Evolutionary conservation across 1,139 yeast genomes (phyloP), one percentile per base, ranked within the genome.

Genomic region (Oligophagozyma castellii): DNA sequence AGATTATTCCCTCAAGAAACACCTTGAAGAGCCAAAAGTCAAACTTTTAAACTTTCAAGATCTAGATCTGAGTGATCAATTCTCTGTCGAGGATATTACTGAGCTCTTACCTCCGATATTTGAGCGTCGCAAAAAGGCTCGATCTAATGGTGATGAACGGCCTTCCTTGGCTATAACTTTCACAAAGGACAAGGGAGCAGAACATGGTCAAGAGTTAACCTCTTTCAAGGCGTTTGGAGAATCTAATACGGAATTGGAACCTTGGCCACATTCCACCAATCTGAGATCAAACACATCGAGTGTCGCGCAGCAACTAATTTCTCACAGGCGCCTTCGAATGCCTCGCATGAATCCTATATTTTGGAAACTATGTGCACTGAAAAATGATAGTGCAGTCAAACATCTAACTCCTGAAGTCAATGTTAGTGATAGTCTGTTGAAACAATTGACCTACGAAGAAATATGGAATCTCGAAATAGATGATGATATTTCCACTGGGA

Each of bases 291-390:
- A n/a, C n/a, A n/a, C n/a, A n/a, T n/a, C n/a, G n/a, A n/a, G n/a
- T n/a, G n/a, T 23, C 4, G 27, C 26, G 13, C 22, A 27, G 10
- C 19, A 33, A 4, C 33, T 39, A 6, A 25, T 37, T 14, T 42
- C 48, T 12, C 35, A 39, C 32, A 43, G 39, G 23, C 34, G 51
- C 27, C 32, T 40, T 7, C 37, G 56, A 22, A 49, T 46, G 29
- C 36, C 37, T 14, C 34, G 44, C 13, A 23, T 44, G 29, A 48
- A 46, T 23, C 44, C 51, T 2, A 46, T 48, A 27, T 50, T 51
- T 27, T 35, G 48, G 24, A 40, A 40, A 31, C 35, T 51, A 8
- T 45, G 46, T 29, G 50, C 56, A 1, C 29, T 48, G 6, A 53
- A 49, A 26, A 44, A 43, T 19, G 29, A 40, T 10, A 37, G 44